Evolutionary conservation across 2,329 filamentous ascomycete genomes (phyloP), one percentile per base, ranked within the genome.

Genomic region (Diaporthe sp.): DNA sequence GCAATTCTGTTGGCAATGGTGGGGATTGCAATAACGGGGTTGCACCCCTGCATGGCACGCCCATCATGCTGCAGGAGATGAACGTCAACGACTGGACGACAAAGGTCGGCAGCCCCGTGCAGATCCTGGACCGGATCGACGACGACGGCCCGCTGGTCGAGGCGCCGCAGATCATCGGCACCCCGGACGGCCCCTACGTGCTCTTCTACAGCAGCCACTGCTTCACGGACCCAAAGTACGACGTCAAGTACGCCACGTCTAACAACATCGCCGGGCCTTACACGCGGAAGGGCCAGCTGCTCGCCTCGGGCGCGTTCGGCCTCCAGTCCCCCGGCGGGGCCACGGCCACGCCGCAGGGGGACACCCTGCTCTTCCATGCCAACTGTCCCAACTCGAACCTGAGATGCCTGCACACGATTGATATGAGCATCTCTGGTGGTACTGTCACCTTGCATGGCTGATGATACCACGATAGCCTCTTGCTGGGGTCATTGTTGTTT

Each of bases 191-290:
- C 4, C 84, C 85, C 13, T 93, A 93, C 80, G 86, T 91, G 73
- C 83, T 93, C 58, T 92, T 93, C 81, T 93, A 90, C 83, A 92
- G 89, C 79, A 89, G 88, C 53, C 88, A 92, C 74, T 92, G 90
- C 82, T 93, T 85, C 82, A 86, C 86, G 2, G 85, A 87, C 39
- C 81, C 86, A 2, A 79, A 81, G 46, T 93, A 93, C 81, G 88
- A 92, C 79, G 85, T 92, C n/a, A 88, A 88, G 72, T 93, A 91
- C 79, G 91, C 91, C 13, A 87, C 85, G 6, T 58, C 75, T 7
- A 60, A 58, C 44, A 75, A 28, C 53, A 75, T 77, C 73, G 62
- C 75, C 3, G 75, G 75, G 3, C 75, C 75, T 3, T 77, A 77
- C 57, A 60, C 49, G 44, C 70, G 73, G 17, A 55, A 39, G 73